These are phyloP conservation scores for Echeveria elegans DNA, from an alignment of 164 flowering plant genomes.

Conservation along the genomic window DNA sequence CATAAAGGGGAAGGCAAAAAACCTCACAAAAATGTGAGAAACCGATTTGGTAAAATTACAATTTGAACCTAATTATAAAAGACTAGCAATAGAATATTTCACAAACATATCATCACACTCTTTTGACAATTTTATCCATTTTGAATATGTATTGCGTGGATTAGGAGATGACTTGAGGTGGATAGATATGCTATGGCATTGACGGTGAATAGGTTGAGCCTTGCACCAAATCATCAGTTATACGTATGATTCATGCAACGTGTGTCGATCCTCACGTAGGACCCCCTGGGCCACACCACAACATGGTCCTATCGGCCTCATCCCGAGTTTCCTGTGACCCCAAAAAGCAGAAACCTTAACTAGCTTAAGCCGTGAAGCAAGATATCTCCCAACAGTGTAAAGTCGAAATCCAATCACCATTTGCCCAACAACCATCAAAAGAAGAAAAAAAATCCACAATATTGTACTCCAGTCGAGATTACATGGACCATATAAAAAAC, in stretches of 20 bases:
- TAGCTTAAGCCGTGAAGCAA: not conserved
- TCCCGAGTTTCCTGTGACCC: not conserved
- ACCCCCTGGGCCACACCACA: not conserved
- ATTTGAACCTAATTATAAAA: too few relatives aligned
- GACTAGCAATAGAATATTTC: too few relatives aligned
- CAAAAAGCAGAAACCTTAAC: not conserved
- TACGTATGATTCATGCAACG: not conserved
- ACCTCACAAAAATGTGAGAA: too few relatives aligned
- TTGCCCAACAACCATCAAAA: too few relatives aligned
- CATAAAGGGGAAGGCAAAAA: too few relatives aligned
- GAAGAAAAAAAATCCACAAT: too few relatives aligned
- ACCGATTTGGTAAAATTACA: too few relatives aligned
- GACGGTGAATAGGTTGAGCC: not conserved
- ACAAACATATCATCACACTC: not conserved
- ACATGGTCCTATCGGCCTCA: not conserved
- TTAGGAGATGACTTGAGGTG: not conserved
- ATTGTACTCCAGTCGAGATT: too few relatives aligned
- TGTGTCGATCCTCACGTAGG: not conserved
- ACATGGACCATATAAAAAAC: too few relatives aligned
- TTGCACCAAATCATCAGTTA: not conserved
- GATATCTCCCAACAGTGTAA: not conserved
- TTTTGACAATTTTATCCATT: too few relatives aligned
- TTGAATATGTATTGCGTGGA: not conserved
- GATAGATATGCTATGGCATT: not conserved
- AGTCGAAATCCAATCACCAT: too few relatives aligned